A percentile compares a stretch with the other conserved stretches of the same genome.
phyloP scores from a whole-genome alignment of 1,284 basidiomycete genomes.

The Marasmius tenuissimus region DNA sequence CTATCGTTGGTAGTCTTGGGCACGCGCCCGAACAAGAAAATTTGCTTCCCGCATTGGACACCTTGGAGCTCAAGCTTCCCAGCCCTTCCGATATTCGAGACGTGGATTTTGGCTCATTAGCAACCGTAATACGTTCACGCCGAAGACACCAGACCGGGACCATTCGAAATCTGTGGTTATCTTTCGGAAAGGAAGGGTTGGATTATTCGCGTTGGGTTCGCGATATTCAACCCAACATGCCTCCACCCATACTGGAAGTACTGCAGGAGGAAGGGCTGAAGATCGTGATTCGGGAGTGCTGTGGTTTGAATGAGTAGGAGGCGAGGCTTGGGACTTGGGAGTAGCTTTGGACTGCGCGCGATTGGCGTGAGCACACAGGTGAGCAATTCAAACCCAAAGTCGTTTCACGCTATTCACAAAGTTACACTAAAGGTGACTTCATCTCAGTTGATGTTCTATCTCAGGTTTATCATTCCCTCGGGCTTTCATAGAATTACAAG shows the following conservation, averaged over 20 bases:
- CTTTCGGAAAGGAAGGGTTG: not conserved
- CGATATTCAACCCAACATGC: not conserved
- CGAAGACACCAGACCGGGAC: not conserved
- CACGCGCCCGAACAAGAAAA: not conserved
- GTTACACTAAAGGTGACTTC: too few species aligned
- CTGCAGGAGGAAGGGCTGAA: not conserved
- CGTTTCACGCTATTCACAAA: too few species aligned
- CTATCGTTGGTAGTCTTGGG: not conserved
- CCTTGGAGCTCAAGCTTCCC: not conserved
- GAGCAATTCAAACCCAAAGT: too few species aligned
- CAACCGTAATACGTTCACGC: not conserved
- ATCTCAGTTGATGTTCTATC: too few species aligned
- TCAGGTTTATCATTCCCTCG: too few species aligned
- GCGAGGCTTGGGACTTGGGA: too few species aligned
- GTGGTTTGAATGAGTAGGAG: too few species aligned
- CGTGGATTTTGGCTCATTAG: not conserved
- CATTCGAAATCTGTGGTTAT: not conserved
- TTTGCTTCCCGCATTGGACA: not conserved
- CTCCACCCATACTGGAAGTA: not conserved
- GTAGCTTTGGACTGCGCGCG: too few species aligned
- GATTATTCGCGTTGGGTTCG: not conserved
- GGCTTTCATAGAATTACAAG: too few species aligned
- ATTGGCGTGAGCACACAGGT: too few species aligned
- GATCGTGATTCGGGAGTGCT: not conserved
- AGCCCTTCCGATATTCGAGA: not conserved